A percentile compares a stretch with the other conserved stretches of the same genome.
phyloP scores from a whole-genome alignment of 78 protist genomes.

The Guillardia theta region DNA sequence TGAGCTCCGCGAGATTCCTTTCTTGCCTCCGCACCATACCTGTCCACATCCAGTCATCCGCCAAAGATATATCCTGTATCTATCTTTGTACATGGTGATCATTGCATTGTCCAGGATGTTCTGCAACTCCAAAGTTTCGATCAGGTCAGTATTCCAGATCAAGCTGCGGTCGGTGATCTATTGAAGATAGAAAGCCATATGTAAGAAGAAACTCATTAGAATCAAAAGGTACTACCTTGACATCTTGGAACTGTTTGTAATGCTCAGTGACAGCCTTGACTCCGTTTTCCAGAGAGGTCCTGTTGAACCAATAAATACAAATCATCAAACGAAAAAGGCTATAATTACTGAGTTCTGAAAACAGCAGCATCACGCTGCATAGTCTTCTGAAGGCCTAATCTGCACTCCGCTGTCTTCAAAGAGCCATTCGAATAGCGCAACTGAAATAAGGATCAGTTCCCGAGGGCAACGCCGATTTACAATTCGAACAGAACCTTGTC shows the following conservation, averaged over 20 bases:
- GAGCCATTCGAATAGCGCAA: slow-evolving; percentile 81
- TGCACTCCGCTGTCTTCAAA: slow-evolving; percentile 69
- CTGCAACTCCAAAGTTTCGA: slow-evolving; percentile 96
- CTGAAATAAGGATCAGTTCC: not conserved
- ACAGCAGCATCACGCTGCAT: slow-evolving; percentile 85
- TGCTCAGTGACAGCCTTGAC: slow-evolving; percentile 67
- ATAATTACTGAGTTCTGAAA: slow-evolving; percentile 83
- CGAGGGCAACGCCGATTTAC: too few species aligned
- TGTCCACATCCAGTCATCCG: not conserved
- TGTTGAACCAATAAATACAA: not conserved
- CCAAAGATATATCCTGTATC: too few species aligned
- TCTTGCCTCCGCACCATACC: slow-evolving; percentile 92
- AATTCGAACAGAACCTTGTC: slow-evolving; percentile 54
- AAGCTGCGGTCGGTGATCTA: slow-evolving; percentile 64
- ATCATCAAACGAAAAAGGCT: slow-evolving; percentile 64
- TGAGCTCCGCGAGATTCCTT: slow-evolving; percentile 98
- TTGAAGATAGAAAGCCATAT: not conserved
- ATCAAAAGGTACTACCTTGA: slow-evolving; percentile 59
- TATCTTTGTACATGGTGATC: slow-evolving; percentile 83
- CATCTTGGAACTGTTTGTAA: slow-evolving; percentile 65
- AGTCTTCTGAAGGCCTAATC: not conserved
- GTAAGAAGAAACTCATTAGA: slow-evolving; percentile 55
- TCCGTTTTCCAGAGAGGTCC: not conserved
- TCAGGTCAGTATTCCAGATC: slow-evolving; percentile 92
- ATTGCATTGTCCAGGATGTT: slow-evolving; percentile 89